Percentiles rank a stretch among this genome's conserved stretches.
These are phyloP conservation scores for Hemileccinum hortonii DNA, from an alignment of 1,284 basidiomycete genomes.

Conservation along the genomic window DNA sequence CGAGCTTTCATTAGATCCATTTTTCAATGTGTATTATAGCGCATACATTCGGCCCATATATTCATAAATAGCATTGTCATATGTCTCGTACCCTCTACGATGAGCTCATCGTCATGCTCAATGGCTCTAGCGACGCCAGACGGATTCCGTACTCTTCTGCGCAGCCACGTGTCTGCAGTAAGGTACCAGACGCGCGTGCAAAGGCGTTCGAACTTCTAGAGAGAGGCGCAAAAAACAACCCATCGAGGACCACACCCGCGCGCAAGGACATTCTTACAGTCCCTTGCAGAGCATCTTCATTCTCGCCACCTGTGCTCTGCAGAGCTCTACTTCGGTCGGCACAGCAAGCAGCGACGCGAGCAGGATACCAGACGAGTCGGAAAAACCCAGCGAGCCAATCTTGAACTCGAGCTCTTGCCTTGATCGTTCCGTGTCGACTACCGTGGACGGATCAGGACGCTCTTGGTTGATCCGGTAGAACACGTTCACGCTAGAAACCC, in stretches of 20 bases:
- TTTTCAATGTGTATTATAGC: neutral
- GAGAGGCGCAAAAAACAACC: neutral
- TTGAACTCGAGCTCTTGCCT: constrained; percentile 83
- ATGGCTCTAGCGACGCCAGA: neutral
- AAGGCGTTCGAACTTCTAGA: neutral
- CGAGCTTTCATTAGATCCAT: neutral
- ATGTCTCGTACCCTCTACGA: neutral
- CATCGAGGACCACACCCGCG: neutral
- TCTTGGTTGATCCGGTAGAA: constrained; percentile 86
- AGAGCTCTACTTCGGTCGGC: constrained; percentile 81
- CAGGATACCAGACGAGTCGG: constrained; percentile 76
- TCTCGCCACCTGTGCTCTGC: constrained; percentile 67
- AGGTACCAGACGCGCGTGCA: neutral
- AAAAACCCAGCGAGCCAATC: constrained; percentile 83
- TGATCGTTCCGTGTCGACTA: constrained; percentile 52
- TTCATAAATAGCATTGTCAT: constrained; percentile 1
- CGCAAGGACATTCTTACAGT: constrained; percentile 41
- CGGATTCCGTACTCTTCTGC: neutral
- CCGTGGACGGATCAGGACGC: constrained; percentile 43
- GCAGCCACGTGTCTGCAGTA: too few species aligned
- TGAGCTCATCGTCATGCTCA: neutral
- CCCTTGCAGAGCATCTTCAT: constrained; percentile 75
- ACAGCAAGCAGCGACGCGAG: constrained; percentile 78
- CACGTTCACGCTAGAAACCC: constrained; percentile 68
- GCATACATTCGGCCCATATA: neutral